Evolutionary conservation across 176 grass and related monocot species (phyloP).

Genomic region (Tuctoria greenei): DNA sequence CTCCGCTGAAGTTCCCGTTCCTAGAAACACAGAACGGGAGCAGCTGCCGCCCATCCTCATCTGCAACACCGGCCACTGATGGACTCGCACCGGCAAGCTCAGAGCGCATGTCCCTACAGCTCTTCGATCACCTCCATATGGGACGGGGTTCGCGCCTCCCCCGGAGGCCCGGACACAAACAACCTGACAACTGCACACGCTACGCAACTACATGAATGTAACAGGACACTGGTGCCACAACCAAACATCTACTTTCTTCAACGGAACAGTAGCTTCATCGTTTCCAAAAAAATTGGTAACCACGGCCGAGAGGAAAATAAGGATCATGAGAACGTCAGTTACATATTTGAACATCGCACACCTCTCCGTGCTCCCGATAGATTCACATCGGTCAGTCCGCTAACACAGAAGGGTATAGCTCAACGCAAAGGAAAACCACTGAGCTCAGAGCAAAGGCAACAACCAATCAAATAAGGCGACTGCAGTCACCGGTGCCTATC

Average conservation of each 20-base stretch:
- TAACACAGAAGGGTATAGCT: no score
- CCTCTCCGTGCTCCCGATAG: constrained; percentile 31
- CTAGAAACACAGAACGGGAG: constrained; percentile 45
- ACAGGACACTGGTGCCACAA: constrained; percentile 64
- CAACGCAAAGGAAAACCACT: no score
- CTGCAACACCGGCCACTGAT: constrained; percentile 78
- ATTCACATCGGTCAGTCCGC: constrained; percentile 52
- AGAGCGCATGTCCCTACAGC: constrained; percentile 31
- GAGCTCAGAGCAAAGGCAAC: constrained; percentile 21
- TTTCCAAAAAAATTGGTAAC: constrained; percentile 41
- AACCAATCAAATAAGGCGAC: constrained; percentile 30
- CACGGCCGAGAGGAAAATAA: constrained; percentile 22
- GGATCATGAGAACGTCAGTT: constrained; percentile 22
- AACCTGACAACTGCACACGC: neutral
- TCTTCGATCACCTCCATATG: neutral
- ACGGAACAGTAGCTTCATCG: constrained; percentile 21
- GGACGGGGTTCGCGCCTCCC: no score
- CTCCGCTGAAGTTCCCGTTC: constrained; percentile 59
- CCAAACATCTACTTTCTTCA: constrained; percentile 30
- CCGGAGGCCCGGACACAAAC: no score
- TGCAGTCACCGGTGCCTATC: constrained; percentile 75
- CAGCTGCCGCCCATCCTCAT: constrained; percentile 42
- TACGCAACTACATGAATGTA: neutral
- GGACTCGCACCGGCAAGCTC: constrained; percentile 64
- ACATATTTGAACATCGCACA: constrained; percentile 51